These are phyloP conservation scores for Geosmithia putterillii DNA, from an alignment of 2,329 filamentous ascomycete genomes.

Conservation along the genomic window DNA sequence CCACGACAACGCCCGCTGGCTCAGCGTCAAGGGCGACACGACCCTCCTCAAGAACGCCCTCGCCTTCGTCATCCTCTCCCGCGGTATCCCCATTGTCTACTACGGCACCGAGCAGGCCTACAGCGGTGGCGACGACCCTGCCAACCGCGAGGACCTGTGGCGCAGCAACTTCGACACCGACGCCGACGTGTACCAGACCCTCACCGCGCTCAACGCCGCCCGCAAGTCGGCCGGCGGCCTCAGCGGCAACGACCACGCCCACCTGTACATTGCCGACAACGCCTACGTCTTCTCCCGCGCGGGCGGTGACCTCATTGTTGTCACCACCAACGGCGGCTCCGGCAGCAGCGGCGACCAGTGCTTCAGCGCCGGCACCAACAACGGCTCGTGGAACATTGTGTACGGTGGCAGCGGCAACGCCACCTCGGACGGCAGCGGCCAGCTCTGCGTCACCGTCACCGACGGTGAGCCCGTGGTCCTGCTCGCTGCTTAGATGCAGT, in stretches of 20 bases:
- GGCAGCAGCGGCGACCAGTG: slow-evolving; percentile 24
- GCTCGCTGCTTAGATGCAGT: not conserved
- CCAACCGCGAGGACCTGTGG: slow-evolving; percentile 48
- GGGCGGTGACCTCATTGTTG: slow-evolving; percentile 27
- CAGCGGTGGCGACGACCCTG: slow-evolving; percentile 29
- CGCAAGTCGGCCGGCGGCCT: slow-evolving; percentile 31
- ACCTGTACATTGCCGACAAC: slow-evolving; percentile 25
- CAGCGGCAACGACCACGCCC: slow-evolving; percentile 26
- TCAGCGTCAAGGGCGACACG: slow-evolving; percentile 36
- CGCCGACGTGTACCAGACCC: slow-evolving; percentile 34
- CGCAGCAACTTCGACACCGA: slow-evolving; percentile 32
- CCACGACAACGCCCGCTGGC: slow-evolving; percentile 44
- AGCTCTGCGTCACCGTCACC: slow-evolving; percentile 25
- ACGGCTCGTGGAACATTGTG: slow-evolving; percentile 25
- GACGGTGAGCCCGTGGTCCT: slow-evolving; percentile 30
- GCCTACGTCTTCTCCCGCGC: slow-evolving; percentile 33
- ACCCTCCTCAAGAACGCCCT: slow-evolving; percentile 48
- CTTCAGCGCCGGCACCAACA: slow-evolving; percentile 23
- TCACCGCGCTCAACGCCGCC: slow-evolving; percentile 25
- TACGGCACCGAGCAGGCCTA: slow-evolving; percentile 54
- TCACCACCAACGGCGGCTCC: slow-evolving; percentile 29
- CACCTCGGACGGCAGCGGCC: slow-evolving; percentile 23
- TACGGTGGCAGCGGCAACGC: slow-evolving; percentile 19
- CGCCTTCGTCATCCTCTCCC: slow-evolving; percentile 45
- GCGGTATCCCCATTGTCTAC: slow-evolving; percentile 54